Conservation (phyloP, 345 rosid species). For the Tarenaya hassleriana region DNA sequence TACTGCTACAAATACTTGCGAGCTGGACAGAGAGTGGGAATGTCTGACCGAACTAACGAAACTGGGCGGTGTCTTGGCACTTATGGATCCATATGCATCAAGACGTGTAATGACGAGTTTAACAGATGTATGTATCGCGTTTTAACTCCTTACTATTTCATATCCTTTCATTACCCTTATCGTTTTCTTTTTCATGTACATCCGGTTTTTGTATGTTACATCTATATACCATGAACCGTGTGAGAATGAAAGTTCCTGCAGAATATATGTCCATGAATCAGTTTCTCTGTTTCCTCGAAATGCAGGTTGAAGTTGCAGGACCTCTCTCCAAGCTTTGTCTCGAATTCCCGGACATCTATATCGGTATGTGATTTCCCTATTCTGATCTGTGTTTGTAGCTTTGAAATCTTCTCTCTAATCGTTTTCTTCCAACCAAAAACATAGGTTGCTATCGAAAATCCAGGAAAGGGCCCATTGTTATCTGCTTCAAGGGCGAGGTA, state of each 20-base stretch:
- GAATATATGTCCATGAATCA: too few relatives aligned
- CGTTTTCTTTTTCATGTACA: too few relatives aligned
- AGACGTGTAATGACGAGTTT: constrained; percentile 46
- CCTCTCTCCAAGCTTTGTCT: constrained; percentile 76
- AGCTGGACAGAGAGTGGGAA: constrained; percentile 77
- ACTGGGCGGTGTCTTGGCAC: constrained; percentile 40
- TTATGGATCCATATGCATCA: constrained; percentile 47
- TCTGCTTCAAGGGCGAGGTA: too few relatives aligned
- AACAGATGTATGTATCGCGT: constrained; percentile 49
- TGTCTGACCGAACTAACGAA: constrained; percentile 59
- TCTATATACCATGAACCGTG: too few relatives aligned
- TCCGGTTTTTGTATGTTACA: too few relatives aligned
- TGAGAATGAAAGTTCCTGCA: too few relatives aligned
- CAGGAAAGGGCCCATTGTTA: too few relatives aligned
- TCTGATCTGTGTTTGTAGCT: not conserved
- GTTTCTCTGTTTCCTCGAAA: not conserved
- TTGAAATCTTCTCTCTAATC: too few relatives aligned
- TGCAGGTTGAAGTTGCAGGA: constrained; percentile 82
- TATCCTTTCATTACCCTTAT: not conserved
- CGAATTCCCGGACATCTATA: constrained; percentile 77
- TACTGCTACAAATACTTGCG: constrained; percentile 61
- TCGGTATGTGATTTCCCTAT: constrained; percentile 39
- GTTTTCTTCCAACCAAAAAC: too few relatives aligned
- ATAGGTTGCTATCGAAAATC: too few relatives aligned
- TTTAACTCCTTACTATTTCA: not conserved